These are phyloP conservation scores for Kockovaella imperatae DNA, from an alignment of 768 basidiomycete species.

Conservation along the genomic window DNA sequence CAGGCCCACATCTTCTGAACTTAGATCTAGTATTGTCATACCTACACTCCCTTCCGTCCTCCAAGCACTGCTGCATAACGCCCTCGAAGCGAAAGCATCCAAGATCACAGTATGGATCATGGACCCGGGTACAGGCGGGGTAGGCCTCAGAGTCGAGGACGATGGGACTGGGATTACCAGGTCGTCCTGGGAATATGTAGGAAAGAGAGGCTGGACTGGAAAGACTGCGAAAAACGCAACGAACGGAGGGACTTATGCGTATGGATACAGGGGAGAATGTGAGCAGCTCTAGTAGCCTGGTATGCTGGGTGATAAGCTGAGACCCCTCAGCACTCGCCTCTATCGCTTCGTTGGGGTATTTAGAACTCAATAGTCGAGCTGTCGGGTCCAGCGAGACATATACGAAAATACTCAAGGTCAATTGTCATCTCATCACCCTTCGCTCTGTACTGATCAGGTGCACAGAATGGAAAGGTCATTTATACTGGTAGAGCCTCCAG, in stretches of 20 bases:
- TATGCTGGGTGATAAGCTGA: no score
- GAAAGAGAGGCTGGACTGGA: conserved; percentile 59
- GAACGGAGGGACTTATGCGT: conserved; percentile 47
- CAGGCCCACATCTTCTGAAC: conserved; percentile 54
- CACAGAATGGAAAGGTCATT: conserved; percentile 62
- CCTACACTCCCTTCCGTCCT: conserved; percentile 72
- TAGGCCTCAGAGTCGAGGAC: conserved; percentile 79
- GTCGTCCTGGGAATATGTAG: conserved; percentile 55
- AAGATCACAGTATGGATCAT: conserved; percentile 64
- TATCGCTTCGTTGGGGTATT: conserved; percentile 64
- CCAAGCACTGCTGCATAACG: conserved; percentile 81
- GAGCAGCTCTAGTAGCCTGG: no score
- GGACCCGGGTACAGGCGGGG: conserved; percentile 57
- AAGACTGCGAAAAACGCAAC: conserved; percentile 1
- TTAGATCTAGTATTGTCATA: conserved; percentile 77
- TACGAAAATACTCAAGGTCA: conserved; percentile 71
- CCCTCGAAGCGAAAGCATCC: conserved; percentile 69
- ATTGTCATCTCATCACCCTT: conserved; percentile 6
- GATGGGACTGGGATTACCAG: conserved; percentile 69
- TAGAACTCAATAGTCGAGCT: conserved; percentile 79
- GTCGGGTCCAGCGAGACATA: conserved; percentile 57
- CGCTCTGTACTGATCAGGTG: no score
- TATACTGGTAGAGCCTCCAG: conserved; percentile 67
- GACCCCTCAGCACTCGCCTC: conserved; percentile 85
- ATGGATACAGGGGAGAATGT: conserved; percentile 96